Evolutionary conservation across 2,329 filamentous ascomycete species (phyloP).

Genomic region (Exophiala aquamarina): DNA sequence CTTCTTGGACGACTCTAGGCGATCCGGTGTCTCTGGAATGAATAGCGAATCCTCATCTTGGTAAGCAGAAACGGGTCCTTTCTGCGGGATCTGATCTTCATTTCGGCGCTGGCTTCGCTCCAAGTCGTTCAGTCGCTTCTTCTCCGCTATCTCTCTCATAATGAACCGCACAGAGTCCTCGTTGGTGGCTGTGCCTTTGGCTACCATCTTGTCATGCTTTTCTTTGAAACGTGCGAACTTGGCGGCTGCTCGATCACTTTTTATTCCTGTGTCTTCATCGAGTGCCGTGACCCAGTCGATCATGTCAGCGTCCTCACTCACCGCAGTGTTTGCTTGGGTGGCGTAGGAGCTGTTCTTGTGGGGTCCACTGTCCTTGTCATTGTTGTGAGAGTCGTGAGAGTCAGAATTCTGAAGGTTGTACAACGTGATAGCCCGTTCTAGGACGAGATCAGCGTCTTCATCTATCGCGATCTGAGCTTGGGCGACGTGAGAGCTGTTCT

Average conservation of each 20-base stretch:
- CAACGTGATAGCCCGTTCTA: too few relatives aligned
- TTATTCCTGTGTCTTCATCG: conserved; percentile 2
- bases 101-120: conserved; percentile 11
- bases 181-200: conserved; percentile 3
- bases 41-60: conserved; percentile 17
- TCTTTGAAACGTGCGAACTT: conserved; percentile 13
- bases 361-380: too few relatives aligned
- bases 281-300: conserved; percentile 11
- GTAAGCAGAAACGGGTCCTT: conserved; percentile 7
- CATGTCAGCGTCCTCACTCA: conserved; percentile 4
- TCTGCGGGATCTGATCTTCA: conserved; percentile 1
- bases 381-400: too few relatives aligned
- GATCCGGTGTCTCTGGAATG: conserved; percentile 13
- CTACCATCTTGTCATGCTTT: conserved; percentile 14
- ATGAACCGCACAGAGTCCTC: conserved; percentile 19
- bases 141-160: conserved; percentile 13
- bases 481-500: neutral
- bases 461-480: neutral
- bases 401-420: too few relatives aligned
- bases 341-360: neutral
- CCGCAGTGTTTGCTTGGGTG: neutral
- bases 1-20: neutral
- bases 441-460: conserved; percentile 9
- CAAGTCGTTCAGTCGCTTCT: conserved; percentile 13
- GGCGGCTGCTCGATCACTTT: neutral